Percentiles rank a stretch among this genome's conserved stretches.
These are phyloP conservation scores for Fusarium sp. DNA, from an alignment of 2,329 filamentous ascomycete species.

Conservation along the genomic window DNA sequence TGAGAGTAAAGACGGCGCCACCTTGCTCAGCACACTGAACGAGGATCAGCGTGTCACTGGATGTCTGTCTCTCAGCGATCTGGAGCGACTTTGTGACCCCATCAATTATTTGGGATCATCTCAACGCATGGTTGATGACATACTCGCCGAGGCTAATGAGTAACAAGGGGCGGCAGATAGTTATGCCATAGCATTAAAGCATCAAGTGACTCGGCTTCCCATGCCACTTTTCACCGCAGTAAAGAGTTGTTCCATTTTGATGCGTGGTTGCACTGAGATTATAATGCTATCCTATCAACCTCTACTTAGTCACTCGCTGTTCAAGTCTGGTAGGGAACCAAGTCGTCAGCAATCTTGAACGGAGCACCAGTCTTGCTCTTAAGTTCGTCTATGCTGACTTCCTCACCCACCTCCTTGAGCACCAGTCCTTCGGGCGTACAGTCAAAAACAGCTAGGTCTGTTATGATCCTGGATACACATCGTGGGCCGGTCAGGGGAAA, in stretches of 20 bases:
- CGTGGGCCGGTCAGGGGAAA: conserved; percentile 87
- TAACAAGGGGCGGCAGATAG: no score
- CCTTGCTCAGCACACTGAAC: neutral
- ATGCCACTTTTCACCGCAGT: no score
- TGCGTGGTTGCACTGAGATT: no score
- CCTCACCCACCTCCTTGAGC: neutral
- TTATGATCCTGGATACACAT: conserved; percentile 92
- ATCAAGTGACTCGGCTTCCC: no score
- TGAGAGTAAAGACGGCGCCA: neutral
- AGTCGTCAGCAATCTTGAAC: neutral
- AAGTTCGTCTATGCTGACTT: conserved; percentile 4
- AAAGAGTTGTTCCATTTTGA: no score
- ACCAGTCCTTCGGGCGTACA: conserved; percentile 1
- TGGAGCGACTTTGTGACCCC: conserved; percentile 11
- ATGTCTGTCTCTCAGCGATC: neutral
- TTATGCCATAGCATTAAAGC: no score
- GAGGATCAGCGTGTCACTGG: neutral
- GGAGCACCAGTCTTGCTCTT: neutral
- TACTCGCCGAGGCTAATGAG: neutral
- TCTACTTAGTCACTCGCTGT: no score
- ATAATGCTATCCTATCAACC: no score
- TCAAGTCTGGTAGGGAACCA: no score
- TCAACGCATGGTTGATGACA: conserved; percentile 1
- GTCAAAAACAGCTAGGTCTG: conserved; percentile 62
- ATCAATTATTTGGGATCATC: conserved; percentile 10